Conservation (phyloP, 768 basidiomycete genomes). For the Lanmaoa pseudosensibilis region DNA sequence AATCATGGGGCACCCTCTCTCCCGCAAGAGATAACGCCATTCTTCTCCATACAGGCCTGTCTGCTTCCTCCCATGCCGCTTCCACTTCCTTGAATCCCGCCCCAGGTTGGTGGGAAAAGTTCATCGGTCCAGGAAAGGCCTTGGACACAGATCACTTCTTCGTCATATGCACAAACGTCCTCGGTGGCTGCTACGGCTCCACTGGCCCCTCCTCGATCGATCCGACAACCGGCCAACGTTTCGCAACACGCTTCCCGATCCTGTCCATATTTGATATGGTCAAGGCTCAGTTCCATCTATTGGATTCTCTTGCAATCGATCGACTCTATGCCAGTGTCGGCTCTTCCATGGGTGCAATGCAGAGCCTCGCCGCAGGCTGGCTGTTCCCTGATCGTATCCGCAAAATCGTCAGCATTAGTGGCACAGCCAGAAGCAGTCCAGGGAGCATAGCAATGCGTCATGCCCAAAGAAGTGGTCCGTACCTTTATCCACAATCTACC, state of each 20-base stretch:
- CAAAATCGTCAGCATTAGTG: conserved; percentile 92
- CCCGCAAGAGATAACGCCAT: conserved; percentile 81
- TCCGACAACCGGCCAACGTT: conserved; percentile 63
- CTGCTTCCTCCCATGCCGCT: conserved; percentile 93
- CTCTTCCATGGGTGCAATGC: conserved; percentile 97
- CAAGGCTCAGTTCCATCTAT: conserved; percentile 81
- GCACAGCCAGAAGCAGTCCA: conserved; percentile 89
- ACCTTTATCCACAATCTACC: background rate
- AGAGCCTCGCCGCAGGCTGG: conserved; percentile 94
- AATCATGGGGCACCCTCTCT: conserved; percentile 94
- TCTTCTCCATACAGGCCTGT: conserved; percentile 93
- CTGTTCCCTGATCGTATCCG: conserved; percentile 85
- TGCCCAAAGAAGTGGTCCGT: conserved; percentile 89
- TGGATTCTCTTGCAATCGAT: conserved; percentile 82
- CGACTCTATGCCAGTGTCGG: conserved; percentile 93
- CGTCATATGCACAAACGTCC: conserved; percentile 92
- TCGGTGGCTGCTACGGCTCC: conserved; percentile 97
- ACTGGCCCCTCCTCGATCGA: conserved; percentile 91
- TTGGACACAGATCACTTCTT: conserved; percentile 93
- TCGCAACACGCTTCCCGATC: conserved; percentile 90
- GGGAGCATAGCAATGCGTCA: conserved; percentile 94
- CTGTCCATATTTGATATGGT: conserved; percentile 98
- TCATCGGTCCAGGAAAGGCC: conserved; percentile 93
- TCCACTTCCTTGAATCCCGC: conserved; percentile 73
- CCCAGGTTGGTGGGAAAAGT: conserved; percentile 98